Percentiles rank a stretch among this genome's conserved stretches.
Conservation (phyloP, 2,329 filamentous ascomycete species). For the Verticillium klebahnii region DNA sequence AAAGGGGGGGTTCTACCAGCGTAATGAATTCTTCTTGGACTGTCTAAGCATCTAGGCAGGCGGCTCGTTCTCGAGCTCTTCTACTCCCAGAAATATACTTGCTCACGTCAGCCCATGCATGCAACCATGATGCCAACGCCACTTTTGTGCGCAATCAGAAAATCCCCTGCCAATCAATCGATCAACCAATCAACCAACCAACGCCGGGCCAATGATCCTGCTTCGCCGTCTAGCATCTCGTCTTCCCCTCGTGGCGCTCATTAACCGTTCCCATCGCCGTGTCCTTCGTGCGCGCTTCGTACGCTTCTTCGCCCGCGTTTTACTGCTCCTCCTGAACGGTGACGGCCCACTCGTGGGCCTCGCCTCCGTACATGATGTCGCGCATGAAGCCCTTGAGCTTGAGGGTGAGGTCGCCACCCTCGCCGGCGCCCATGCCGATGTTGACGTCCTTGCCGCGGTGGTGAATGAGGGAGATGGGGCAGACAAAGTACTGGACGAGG, state of each 20-base stretch:
- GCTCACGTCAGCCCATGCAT: background rate
- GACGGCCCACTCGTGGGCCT: constrained; percentile 65
- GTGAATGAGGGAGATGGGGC: constrained; percentile 62
- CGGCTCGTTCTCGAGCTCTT: background rate
- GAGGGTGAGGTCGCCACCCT: constrained; percentile 51
- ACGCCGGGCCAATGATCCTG: background rate
- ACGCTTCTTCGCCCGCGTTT: background rate
- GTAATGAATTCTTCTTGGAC: background rate
- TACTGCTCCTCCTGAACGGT: constrained; percentile 57
- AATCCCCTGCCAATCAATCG: background rate
- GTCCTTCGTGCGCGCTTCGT: background rate
- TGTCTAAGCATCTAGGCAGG: background rate
- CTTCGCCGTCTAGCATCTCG: background rate
- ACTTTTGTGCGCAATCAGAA: background rate
- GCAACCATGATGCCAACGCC: background rate
- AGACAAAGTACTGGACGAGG: constrained; percentile 59
- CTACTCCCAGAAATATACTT: background rate
- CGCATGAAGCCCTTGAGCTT: constrained; percentile 63
- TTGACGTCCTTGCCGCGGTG: constrained; percentile 60
- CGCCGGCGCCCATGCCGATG: constrained; percentile 54
- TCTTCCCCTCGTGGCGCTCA: background rate
- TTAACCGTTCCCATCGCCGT: background rate
- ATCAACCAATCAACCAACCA: background rate
- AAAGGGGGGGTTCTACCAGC: background rate
- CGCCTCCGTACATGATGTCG: constrained; percentile 71